Evolutionary conservation across 768 basidiomycete genomes (phyloP).

Genomic region (Hypholoma fasciculare): DNA sequence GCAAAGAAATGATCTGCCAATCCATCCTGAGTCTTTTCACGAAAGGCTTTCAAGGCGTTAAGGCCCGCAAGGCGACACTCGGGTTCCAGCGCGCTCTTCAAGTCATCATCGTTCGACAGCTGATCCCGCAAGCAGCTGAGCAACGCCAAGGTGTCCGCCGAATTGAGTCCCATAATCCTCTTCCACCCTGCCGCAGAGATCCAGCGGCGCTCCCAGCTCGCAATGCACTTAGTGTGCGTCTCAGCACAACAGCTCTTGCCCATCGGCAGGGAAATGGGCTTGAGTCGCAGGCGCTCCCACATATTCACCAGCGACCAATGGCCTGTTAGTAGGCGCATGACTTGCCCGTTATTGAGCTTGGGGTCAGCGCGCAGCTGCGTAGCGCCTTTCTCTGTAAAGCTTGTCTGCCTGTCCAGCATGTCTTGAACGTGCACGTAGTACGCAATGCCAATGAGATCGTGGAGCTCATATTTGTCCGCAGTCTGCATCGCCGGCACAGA

Average conservation of each 20-base stretch:
- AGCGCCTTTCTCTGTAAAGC: constrained; percentile 23
- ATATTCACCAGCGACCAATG: constrained; percentile 35
- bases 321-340: constrained; percentile 34
- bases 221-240: constrained; percentile 26
- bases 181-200: constrained; percentile 29
- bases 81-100: constrained; percentile 23
- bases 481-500: constrained; percentile 38
- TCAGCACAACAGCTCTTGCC: constrained; percentile 19
- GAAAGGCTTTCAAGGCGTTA: constrained; percentile 20
- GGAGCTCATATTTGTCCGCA: constrained; percentile 31
- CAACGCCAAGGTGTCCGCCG: constrained; percentile 32
- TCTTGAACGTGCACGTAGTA: constrained; percentile 39
- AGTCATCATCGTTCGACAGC: constrained; percentile 32
- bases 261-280: constrained; percentile 25
- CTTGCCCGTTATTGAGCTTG: constrained; percentile 36
- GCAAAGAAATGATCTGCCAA: constrained; percentile 29
- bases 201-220: constrained; percentile 36
- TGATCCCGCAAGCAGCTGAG: constrained; percentile 31
- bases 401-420: constrained; percentile 29
- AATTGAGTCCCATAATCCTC: constrained; percentile 28
- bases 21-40: constrained; percentile 18
- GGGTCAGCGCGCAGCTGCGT: constrained; percentile 33
- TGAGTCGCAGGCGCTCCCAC: constrained; percentile 33
- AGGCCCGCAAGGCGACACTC: constrained; percentile 34
- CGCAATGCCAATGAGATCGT: constrained; percentile 32